Percentiles rank a stretch among this genome's conserved stretches.
Conservation (phyloP, 768 basidiomycete genomes). For the Trametes sanguinea region DNA sequence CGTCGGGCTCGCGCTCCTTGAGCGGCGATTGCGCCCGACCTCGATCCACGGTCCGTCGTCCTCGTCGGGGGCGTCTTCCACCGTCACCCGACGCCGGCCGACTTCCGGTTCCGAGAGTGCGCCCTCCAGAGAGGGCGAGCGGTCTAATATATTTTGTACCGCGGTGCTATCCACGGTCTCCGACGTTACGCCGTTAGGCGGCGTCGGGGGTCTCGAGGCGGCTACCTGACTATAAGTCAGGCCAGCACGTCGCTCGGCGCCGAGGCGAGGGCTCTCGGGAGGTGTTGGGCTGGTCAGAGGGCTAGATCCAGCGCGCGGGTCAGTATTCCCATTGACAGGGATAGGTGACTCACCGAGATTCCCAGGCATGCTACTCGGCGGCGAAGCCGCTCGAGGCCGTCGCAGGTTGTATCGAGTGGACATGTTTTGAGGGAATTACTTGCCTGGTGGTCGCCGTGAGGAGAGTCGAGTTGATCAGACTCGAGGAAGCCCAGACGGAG, state of each 20-base stretch:
- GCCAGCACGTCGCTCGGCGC: constrained; percentile 5
- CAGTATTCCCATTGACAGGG: neutral
- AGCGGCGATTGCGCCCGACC: constrained; percentile 4
- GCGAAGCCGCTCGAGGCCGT: neutral
- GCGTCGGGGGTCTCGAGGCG: constrained; percentile 14
- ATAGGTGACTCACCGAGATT: neutral
- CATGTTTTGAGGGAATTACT: neutral
- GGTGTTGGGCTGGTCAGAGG: neutral
- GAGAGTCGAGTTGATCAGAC: constrained; percentile 25
- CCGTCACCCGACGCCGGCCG: neutral
- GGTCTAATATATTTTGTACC: neutral
- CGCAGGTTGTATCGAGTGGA: constrained; percentile 21
- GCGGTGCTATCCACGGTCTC: neutral
- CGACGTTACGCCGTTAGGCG: neutral
- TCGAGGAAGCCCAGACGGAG: constrained; percentile 17
- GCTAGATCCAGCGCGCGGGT: constrained; percentile 2
- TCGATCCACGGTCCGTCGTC: neutral
- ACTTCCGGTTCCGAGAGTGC: neutral
- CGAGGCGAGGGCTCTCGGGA: constrained; percentile 2
- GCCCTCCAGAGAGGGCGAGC: neutral
- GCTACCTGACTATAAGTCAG: constrained; percentile 16
- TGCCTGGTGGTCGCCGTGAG: neutral
- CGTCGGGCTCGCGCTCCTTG: neutral
- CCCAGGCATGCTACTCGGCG: neutral
- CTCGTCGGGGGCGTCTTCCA: constrained; percentile 14